Conservation (phyloP, 1,284 basidiomycete genomes). For the Xerocomus nothofagi region DNA sequence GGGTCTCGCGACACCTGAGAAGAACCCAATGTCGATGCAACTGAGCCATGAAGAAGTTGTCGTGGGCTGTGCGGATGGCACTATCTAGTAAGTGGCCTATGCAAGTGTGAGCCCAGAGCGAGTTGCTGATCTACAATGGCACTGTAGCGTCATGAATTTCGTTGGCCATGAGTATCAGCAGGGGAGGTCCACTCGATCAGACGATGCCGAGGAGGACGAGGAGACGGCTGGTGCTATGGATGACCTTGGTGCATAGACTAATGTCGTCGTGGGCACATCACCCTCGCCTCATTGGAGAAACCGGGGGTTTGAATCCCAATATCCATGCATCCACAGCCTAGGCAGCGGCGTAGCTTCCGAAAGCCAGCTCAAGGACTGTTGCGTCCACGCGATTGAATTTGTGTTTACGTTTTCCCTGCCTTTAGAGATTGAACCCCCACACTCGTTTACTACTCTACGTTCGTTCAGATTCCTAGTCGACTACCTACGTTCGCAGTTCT, state of each 20-base stretch:
- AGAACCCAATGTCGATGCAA: constrained; percentile 89
- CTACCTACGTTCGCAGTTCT: constrained; percentile 1
- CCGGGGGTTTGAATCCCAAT: neutral
- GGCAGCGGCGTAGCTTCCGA: constrained; percentile 3
- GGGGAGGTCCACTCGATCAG: constrained; percentile 9
- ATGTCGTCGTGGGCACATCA: neutral
- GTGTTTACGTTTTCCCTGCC: neutral
- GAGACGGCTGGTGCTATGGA: constrained; percentile 12
- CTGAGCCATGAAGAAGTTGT: constrained; percentile 84
- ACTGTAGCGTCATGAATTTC: constrained; percentile 55
- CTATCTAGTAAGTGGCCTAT: constrained; percentile 67
- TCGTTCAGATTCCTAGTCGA: constrained; percentile 22
- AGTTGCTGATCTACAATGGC: constrained; percentile 10
- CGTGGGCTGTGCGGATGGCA: constrained; percentile 84
- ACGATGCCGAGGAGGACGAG: constrained; percentile 13
- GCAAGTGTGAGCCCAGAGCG: neutral
- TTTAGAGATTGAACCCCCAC: constrained; percentile 5
- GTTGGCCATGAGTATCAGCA: constrained; percentile 51
- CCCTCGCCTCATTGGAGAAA: neutral
- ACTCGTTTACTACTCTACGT: constrained; percentile 22
- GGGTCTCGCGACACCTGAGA: constrained; percentile 76
- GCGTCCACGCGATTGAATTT: neutral
- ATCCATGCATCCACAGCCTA: neutral
- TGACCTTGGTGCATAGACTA: constrained; percentile 16
- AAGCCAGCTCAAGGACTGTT: constrained; percentile 9